Conservation (phyloP, 495 filamentous ascomycete species). For the Penicillium tannophilum region DNA sequence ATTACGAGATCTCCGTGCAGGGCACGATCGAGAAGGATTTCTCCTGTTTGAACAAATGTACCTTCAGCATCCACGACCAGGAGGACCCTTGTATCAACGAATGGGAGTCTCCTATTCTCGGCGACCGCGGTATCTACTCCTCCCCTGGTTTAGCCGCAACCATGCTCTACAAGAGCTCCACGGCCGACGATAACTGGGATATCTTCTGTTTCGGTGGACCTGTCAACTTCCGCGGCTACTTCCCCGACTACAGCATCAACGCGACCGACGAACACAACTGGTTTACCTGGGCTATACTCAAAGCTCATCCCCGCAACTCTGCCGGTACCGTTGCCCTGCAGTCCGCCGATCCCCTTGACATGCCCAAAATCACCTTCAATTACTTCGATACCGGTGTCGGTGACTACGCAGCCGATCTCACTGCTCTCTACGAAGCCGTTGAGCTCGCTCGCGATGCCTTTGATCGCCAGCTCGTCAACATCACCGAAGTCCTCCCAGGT, state of each 20-base stretch:
- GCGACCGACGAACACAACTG: slow-evolving; percentile 23
- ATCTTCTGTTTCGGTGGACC: slow-evolving; percentile 55
- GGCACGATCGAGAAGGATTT: slow-evolving; percentile 45
- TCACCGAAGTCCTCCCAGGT: slow-evolving; percentile 17
- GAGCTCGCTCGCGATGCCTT: neutral
- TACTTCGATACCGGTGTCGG: slow-evolving; percentile 47
- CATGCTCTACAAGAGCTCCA: slow-evolving; percentile 47
- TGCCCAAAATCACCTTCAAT: slow-evolving; percentile 56
- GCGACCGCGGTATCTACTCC: slow-evolving; percentile 39
- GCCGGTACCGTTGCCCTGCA: slow-evolving; percentile 49
- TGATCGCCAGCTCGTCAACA: slow-evolving; percentile 37
- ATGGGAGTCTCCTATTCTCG: slow-evolving; percentile 40
- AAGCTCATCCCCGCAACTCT: slow-evolving; percentile 53
- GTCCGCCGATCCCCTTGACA: slow-evolving; percentile 51
- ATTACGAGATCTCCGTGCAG: slow-evolving; percentile 57
- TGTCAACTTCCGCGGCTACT: slow-evolving; percentile 45
- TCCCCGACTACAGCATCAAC: slow-evolving; percentile 29
- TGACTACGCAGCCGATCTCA: slow-evolving; percentile 26
- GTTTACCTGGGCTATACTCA: slow-evolving; percentile 51
- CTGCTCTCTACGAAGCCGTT: slow-evolving; percentile 45
- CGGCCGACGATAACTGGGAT: slow-evolving; percentile 35
- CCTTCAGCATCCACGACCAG: slow-evolving; percentile 11
- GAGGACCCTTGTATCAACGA: slow-evolving; percentile 11
- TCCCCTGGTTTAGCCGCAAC: slow-evolving; percentile 48
- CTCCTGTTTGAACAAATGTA: slow-evolving; percentile 28